phyloP scores from a whole-genome alignment of 2,329 filamentous ascomycete species.

The Mollisiaceae sp. region DNA sequence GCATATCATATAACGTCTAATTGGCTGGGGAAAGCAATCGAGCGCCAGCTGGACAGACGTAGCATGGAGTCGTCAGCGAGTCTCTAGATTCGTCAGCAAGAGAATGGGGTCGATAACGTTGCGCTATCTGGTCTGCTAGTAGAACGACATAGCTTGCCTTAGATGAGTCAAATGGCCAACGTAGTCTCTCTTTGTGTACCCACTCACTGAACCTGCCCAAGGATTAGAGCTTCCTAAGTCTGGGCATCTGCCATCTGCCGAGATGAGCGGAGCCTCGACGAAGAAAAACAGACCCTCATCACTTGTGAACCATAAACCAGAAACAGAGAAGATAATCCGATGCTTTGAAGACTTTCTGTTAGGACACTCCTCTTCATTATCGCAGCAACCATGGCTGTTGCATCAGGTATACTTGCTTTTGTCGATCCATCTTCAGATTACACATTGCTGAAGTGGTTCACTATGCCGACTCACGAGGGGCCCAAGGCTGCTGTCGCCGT shows the following conservation, averaged over 20 bases:
- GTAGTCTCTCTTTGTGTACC: background rate
- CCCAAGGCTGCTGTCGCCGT: constrained; percentile 16
- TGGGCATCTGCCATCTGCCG: too few relatives aligned
- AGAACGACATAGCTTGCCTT: too few relatives aligned
- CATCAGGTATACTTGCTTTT: constrained; percentile 4
- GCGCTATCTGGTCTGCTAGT: background rate
- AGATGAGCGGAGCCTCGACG: background rate
- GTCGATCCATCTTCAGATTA: constrained; percentile 11
- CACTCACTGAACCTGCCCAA: background rate
- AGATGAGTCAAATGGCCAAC: background rate
- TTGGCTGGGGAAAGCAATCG: background rate
- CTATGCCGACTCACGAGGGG: constrained; percentile 12
- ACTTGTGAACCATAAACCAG: background rate
- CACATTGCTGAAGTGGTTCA: constrained; percentile 13
- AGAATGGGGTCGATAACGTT: background rate
- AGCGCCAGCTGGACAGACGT: background rate
- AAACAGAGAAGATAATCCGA: background rate
- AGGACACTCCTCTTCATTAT: background rate
- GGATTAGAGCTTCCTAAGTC: background rate
- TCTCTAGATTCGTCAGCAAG: background rate
- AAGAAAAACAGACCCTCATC: background rate
- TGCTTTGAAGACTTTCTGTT: background rate
- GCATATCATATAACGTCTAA: background rate
- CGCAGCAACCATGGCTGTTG: background rate
- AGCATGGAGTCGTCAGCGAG: background rate